These are phyloP conservation scores for Lyophyllum semitale DNA, from an alignment of 768 basidiomycete genomes.

Conservation along the genomic window DNA sequence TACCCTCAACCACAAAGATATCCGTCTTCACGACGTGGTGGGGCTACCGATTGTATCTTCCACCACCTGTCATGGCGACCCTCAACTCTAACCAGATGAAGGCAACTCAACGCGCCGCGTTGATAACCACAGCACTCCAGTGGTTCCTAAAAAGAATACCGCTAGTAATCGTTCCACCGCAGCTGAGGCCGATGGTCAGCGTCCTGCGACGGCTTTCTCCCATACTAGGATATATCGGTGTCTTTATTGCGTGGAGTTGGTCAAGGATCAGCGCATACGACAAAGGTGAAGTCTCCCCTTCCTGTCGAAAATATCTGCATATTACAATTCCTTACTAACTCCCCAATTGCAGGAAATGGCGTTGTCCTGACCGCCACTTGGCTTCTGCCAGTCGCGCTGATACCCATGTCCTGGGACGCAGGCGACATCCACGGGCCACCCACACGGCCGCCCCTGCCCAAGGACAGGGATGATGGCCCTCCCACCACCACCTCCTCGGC, in stretches of 20 bases:
- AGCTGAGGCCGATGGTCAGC: constrained; percentile 55
- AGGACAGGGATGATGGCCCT: neutral
- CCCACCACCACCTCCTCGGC: constrained; percentile 10
- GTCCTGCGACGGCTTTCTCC: constrained; percentile 67
- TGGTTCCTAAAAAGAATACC: constrained; percentile 74
- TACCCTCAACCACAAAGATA: constrained; percentile 73
- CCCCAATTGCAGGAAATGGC: constrained; percentile 57
- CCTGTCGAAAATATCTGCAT: constrained; percentile 1
- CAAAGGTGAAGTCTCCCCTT: constrained; percentile 46
- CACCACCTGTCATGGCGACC: constrained; percentile 69
- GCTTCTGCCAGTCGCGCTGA: constrained; percentile 73
- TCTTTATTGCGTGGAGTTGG: constrained; percentile 83
- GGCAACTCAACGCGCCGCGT: constrained; percentile 71
- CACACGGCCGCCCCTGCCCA: constrained; percentile 2
- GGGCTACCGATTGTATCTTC: constrained; percentile 79
- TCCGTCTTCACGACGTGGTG: constrained; percentile 80
- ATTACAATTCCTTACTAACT: constrained; percentile 2
- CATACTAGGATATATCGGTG: constrained; percentile 70
- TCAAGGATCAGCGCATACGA: constrained; percentile 64
- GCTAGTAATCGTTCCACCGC: constrained; percentile 55
- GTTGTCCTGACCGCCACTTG: constrained; percentile 84
- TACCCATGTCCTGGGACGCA: constrained; percentile 77
- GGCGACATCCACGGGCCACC: constrained; percentile 38
- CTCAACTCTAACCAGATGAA: constrained; percentile 65
- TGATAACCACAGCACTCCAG: constrained; percentile 73